Percentiles rank a stretch among this genome's conserved stretches.
These are phyloP conservation scores for Primulina eburnea DNA, from an alignment of 257 asterid species.

Conservation along the genomic window DNA sequence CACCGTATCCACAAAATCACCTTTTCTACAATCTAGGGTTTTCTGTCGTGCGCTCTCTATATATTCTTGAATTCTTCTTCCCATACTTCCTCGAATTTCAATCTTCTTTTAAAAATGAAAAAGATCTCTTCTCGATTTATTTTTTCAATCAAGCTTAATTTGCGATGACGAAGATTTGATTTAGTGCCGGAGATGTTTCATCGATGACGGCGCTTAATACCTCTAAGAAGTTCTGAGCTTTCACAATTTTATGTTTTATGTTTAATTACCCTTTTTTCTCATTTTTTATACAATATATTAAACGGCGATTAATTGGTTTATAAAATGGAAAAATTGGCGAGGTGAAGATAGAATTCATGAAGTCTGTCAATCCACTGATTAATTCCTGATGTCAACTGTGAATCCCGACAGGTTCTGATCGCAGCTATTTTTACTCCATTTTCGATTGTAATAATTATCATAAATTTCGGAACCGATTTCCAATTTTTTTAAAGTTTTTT, in stretches of 20 bases:
- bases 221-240: constrained; percentile 39
- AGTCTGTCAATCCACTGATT: constrained; percentile 36
- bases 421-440: not conserved
- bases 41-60: not conserved
- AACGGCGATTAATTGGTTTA: not conserved
- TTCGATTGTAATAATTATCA: not conserved
- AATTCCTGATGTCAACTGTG: constrained; percentile 24
- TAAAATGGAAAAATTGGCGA: constrained; percentile 13
- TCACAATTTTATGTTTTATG: not conserved
- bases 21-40: constrained; percentile 12
- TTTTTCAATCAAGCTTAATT: not conserved
- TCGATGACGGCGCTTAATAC: constrained; percentile 29
- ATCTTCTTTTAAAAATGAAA: not conserved
- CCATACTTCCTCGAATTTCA: not conserved
- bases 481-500: not conserved
- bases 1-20: not conserved
- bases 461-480: not conserved
- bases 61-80: not conserved
- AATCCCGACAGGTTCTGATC: constrained; percentile 45
- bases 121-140: not conserved
- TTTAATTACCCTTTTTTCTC: not conserved
- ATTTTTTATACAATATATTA: not conserved
- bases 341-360: constrained; percentile 27
- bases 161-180: constrained; percentile 24
- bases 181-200: constrained; percentile 27